Evolutionary conservation across 768 basidiomycete genomes (phyloP).

Genomic region (Gymnopilus dilepis): DNA sequence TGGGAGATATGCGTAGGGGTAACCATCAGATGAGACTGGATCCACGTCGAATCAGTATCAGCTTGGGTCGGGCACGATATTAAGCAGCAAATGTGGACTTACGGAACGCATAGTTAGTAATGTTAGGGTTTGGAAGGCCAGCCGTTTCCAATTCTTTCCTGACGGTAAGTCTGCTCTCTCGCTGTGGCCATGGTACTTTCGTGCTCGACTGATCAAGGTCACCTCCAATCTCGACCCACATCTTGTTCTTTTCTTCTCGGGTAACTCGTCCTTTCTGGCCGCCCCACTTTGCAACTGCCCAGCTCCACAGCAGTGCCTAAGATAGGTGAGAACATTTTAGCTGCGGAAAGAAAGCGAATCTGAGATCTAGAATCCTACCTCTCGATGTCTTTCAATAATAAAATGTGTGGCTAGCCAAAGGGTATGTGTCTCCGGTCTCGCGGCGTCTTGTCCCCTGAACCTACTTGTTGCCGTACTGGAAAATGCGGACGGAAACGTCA

Average conservation of each 20-base stretch:
- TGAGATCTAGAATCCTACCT: background rate
- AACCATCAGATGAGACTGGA: conserved; percentile 6
- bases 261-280: background rate
- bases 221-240: conserved; percentile 5
- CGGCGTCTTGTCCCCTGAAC: conserved; percentile 4
- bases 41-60: background rate
- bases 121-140: background rate
- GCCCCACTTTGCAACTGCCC: conserved; percentile 5
- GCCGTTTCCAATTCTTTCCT: background rate
- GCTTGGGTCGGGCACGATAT: background rate
- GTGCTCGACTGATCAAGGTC: background rate
- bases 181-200: conserved; percentile 1
- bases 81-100: background rate
- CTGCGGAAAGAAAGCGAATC: background rate
- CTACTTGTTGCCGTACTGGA: conserved; percentile 8
- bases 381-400: conserved; percentile 7
- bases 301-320: conserved; percentile 8
- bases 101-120: conserved; percentile 10
- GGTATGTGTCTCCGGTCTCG: conserved; percentile 3
- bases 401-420: conserved; percentile 9
- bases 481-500: background rate
- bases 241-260: conserved; percentile 2
- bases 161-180: background rate
- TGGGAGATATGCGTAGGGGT: conserved; percentile 5
- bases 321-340: background rate